Evolutionary conservation across 2,329 filamentous ascomycete species (phyloP), one percentile per base, ranked within the genome.

Genomic region (Trichoderma polysporum): DNA sequence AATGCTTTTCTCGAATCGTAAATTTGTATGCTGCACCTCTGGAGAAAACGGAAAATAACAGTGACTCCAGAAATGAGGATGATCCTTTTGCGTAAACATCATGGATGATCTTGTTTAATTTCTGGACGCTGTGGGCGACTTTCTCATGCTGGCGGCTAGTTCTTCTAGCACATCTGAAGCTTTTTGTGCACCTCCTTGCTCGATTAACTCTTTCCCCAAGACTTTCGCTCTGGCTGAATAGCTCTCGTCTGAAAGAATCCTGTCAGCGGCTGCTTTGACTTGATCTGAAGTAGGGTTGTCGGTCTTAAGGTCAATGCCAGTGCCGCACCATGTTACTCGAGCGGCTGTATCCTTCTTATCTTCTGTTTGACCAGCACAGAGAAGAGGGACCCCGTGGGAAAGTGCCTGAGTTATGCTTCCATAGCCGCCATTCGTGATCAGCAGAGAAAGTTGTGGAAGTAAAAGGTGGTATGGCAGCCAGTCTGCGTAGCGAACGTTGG

Each of bases 391-490:
- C 27, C 71, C 73, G n/a, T 77, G 75, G 0, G 75, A 76, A 4
- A 79, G 69, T 0, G 77, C 77, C 35, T 79, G 77, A 0, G 76
- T 78, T 58, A 79, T 72, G 39, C 76, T 78, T 17, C 77, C 77
- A 39, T 79, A 79, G 1, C 77, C 77, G 6, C 77, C 77, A 19
- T 79, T 79, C 3, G 77, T 79, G 50, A 79, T 73, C 17, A 79
- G 71, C 5, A 79, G 71, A 6, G 70, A 69, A 2, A 78, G 73
- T 19, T 73, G 74, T 0, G 77, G 77, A 1, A 80, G 73, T 2
- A 80, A 72, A 4, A 75, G 61, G 33, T 76, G 71, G 54, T 80
- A 79, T 2, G 78, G 78, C 19, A 80, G 71, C 75, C 76, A 80
- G 29, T 71, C 71, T 4, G 76, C 72, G 41, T 75, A 77, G 5